These are phyloP conservation scores for Xylaria sp. DNA, from an alignment of 2,329 filamentous ascomycete species.

Conservation along the genomic window DNA sequence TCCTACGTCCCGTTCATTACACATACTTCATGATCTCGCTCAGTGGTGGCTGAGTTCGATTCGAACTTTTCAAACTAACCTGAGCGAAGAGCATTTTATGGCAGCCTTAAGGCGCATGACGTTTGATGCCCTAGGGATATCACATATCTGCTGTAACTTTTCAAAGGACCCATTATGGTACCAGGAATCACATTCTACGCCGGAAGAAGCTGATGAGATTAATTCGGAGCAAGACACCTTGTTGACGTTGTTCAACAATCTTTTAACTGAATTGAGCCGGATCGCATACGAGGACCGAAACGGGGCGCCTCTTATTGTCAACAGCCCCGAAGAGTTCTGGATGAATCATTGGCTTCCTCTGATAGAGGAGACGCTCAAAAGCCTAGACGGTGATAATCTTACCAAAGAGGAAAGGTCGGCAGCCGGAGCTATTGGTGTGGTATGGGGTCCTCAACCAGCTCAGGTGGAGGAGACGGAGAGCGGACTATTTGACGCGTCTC, in stretches of 20 bases:
- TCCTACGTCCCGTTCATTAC: too few species aligned
- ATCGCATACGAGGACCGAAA: slow-evolving; percentile 7
- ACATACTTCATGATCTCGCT: neutral
- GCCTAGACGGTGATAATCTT: slow-evolving; percentile 8
- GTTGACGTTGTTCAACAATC: neutral
- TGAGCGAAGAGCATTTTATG: neutral
- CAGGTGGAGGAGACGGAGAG: too few species aligned
- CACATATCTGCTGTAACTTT: slow-evolving; percentile 18
- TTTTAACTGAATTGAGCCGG: slow-evolving; percentile 4
- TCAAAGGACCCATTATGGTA: neutral
- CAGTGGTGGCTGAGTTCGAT: neutral
- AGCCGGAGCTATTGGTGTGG: slow-evolving; percentile 16
- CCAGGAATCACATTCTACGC: neutral
- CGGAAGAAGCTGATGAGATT: slow-evolving; percentile 13
- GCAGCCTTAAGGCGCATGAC: slow-evolving; percentile 1
- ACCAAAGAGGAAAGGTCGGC: slow-evolving; percentile 14
- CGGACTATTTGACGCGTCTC: too few species aligned
- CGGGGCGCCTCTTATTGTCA: slow-evolving; percentile 15
- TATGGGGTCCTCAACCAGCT: slow-evolving; percentile 15
- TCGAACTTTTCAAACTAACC: neutral
- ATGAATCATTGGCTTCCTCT: slow-evolving; percentile 25
- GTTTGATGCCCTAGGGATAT: slow-evolving; percentile 20
- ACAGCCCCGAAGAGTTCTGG: slow-evolving; percentile 23
- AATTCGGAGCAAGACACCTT: slow-evolving; percentile 11
- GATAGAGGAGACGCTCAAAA: slow-evolving; percentile 3